A percentile compares a stretch with the other conserved stretches of the same genome.
phyloP scores from a whole-genome alignment of 2,329 filamentous ascomycete species.

The Ilyonectria robusta region DNA sequence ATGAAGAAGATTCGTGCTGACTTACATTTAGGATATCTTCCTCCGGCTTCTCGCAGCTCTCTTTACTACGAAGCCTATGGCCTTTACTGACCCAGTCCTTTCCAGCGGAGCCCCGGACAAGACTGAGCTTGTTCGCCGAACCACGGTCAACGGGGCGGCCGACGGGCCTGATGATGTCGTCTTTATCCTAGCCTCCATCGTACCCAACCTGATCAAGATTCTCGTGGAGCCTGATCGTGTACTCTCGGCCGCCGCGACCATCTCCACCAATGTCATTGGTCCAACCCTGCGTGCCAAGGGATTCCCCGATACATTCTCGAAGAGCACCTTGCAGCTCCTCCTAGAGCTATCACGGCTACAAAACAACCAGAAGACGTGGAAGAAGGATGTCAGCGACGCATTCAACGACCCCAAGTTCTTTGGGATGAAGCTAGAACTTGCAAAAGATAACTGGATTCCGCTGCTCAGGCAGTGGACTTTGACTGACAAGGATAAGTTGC shows the following conservation, averaged over 20 bases:
- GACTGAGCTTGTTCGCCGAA: conserved; percentile 54
- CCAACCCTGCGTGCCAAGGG: conserved; percentile 86
- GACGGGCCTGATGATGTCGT: conserved; percentile 81
- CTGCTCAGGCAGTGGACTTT: conserved; percentile 88
- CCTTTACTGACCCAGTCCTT: conserved; percentile 71
- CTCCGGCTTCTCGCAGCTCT: conserved; percentile 90
- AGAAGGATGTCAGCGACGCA: conserved; percentile 90
- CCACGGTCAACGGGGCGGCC: conserved; percentile 52
- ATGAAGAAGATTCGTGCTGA: conserved; percentile 44
- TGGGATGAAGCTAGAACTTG: conserved; percentile 73
- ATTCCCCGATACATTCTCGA: conserved; percentile 88
- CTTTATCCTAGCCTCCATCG: conserved; percentile 81
- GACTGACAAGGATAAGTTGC: conserved; percentile 88
- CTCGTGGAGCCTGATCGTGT: conserved; percentile 90
- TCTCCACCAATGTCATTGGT: conserved; percentile 86
- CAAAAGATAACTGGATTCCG: conserved; percentile 83
- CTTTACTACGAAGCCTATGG: conserved; percentile 89
- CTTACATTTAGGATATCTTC: conserved; percentile 80
- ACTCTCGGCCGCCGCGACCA: conserved; percentile 80
- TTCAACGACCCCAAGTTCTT: conserved; percentile 95
- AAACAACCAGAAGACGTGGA: conserved; percentile 90
- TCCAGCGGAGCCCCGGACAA: conserved; percentile 56
- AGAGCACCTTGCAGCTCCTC: conserved; percentile 79
- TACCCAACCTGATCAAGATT: conserved; percentile 85
- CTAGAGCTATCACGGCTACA: conserved; percentile 83